These are phyloP conservation scores for Cladosporium sp. DNA, from an alignment of 2,329 filamentous ascomycete genomes.

Conservation along the genomic window DNA sequence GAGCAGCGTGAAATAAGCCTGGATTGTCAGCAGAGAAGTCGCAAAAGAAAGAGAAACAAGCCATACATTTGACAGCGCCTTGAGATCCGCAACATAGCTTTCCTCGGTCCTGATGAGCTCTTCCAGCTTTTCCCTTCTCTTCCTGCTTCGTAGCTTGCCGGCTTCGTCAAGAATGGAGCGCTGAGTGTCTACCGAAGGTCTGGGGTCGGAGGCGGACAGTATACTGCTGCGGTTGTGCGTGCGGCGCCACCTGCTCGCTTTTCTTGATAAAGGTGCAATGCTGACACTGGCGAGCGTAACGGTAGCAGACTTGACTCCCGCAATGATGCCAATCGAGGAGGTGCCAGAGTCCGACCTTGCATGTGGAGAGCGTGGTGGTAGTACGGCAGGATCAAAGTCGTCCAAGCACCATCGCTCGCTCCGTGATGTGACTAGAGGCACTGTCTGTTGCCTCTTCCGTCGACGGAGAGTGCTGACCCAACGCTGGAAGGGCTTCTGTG, in stretches of 20 bases:
- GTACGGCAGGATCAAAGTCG: constrained; percentile 32
- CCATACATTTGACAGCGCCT: constrained; percentile 79
- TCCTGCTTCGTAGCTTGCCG: constrained; percentile 69
- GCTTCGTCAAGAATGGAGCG: constrained; percentile 62
- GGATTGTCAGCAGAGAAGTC: constrained; percentile 19
- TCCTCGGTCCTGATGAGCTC: constrained; percentile 86
- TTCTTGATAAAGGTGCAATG: constrained; percentile 62
- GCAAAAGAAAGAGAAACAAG: background rate
- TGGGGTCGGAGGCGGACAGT: constrained; percentile 66
- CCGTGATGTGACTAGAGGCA: constrained; percentile 39
- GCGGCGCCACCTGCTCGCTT: constrained; percentile 56
- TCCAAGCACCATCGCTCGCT: constrained; percentile 40
- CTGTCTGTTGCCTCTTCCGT: constrained; percentile 50
- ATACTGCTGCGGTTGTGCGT: constrained; percentile 59
- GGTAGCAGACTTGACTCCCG: constrained; percentile 78
- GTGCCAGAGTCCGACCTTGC: constrained; percentile 58
- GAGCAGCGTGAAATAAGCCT: constrained; percentile 48
- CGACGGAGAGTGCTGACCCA: constrained; percentile 72
- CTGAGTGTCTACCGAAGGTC: constrained; percentile 60
- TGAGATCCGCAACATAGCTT: constrained; percentile 82
- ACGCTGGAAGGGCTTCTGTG: constrained; percentile 61
- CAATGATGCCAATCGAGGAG: constrained; percentile 77
- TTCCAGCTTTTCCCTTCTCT: constrained; percentile 76
- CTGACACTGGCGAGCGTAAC: constrained; percentile 75
- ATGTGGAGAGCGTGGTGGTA: constrained; percentile 29